These are phyloP conservation scores for Paecilomyces sp. DNA, from an alignment of 2,329 filamentous ascomycete species.

Conservation along the genomic window DNA sequence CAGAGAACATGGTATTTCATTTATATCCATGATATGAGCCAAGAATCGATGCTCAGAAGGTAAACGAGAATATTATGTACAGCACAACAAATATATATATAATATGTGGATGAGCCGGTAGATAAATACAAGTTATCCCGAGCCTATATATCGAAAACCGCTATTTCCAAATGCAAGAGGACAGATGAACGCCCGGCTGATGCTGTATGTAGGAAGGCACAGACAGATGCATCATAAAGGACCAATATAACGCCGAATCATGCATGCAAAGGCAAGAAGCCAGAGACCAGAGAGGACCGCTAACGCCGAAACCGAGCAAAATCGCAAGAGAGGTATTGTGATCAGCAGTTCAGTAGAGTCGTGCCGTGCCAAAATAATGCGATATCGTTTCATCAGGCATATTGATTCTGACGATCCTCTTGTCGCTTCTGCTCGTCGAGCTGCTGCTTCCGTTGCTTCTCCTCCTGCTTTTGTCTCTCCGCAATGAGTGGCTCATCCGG, in stretches of 20 bases:
- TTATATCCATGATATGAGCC: neutral
- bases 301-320: neutral
- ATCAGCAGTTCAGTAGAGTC: neutral
- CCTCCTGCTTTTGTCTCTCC: neutral
- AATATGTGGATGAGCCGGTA: neutral
- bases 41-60: neutral
- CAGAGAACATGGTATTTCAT: neutral
- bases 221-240: neutral
- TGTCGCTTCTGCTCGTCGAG: neutral
- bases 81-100: neutral
- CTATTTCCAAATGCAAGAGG: neutral
- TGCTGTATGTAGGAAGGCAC: neutral
- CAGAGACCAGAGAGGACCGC: neutral
- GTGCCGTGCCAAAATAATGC: neutral
- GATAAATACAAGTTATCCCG: neutral
- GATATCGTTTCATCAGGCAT: neutral
- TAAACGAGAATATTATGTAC: neutral
- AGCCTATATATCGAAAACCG: neutral
- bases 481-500: slow-evolving; percentile 8
- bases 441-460: neutral
- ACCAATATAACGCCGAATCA: neutral
- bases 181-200: neutral
- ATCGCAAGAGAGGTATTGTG: neutral
- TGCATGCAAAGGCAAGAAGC: neutral
- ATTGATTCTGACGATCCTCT: neutral